Base-by-base conservation (phyloP, 2,329 filamentous ascomycete genomes). In the Cladophialophora carrionii region DNA sequence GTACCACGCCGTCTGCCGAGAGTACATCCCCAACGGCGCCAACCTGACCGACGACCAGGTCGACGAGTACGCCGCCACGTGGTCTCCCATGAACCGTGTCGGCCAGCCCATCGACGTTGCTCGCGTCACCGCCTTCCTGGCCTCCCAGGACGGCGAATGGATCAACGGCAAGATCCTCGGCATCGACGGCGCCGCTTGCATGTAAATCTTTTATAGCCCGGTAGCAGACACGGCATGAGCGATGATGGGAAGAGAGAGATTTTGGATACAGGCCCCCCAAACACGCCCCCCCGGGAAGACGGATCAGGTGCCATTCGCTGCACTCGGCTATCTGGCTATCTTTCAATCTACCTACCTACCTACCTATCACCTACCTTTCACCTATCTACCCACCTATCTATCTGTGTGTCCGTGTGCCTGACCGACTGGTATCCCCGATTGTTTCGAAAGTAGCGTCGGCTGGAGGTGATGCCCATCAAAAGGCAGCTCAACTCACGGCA, bases 91-190 rank as follows among this genome's bases (percentile, higher is more conserved):
- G 57, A 81, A 84, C 73, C 80, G 86, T 61, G 83, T 86, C 66
- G 86, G 84, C 65, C 78, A 81, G 62, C 85, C 86, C 7, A 79
- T 82, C 61, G 85, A 88, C 70, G 83, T 88, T 70, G 85, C 84
- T 54, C 81, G 84, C 67, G 84, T 83, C 49, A 84, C 86, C 57
- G 81, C 80, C 63, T 81, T 83, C 71, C 75, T 87, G 32, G 80
- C 84, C 68, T 83, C 82, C 68, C 79, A 83, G 14, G 85, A 87
- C 71, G 83, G 84, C 63, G 85, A 87, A 76, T 88, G 86, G 86
- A 71, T 80, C 58, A 80, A 78, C 63, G 78, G 78, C 48, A 79
- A 80, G 72, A 70, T 76, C 32, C 69, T 79, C 14, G 71, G 70
- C 6, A 63, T 77, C 52, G 74, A 78, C 68, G 75, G 75, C 48